Percentiles rank a stretch among this genome's conserved stretches.
Conservation (phyloP, 1,284 basidiomycete species). For the Rhodofomes roseus region DNA sequence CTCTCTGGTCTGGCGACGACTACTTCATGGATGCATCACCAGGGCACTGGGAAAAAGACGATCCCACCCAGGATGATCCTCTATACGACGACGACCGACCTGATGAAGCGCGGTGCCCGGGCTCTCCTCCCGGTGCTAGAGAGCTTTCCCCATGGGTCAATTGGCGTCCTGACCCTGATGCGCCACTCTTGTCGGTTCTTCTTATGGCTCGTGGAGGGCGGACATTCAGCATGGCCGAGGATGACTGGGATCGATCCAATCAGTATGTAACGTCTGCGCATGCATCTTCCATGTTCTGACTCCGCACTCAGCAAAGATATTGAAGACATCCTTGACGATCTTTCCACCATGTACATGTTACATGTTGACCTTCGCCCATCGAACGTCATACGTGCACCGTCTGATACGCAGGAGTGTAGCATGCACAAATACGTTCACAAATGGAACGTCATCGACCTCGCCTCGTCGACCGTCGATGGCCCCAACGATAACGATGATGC, state of each 20-base stretch:
- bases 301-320: neutral
- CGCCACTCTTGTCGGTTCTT: neutral
- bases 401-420: neutral
- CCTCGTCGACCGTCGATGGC: neutral
- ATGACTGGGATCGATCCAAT: neutral
- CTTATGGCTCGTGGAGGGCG: neutral
- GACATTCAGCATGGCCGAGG: neutral
- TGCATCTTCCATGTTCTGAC: neutral
- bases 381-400: neutral
- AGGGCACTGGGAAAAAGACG: neutral
- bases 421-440: neutral
- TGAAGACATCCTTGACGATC: neutral
- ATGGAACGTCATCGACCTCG: neutral
- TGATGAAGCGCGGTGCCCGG: too few relatives aligned
- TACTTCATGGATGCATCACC: neutral
- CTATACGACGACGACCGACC: neutral
- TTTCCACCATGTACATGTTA: neutral
- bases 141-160: neutral
- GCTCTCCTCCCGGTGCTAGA: neutral
- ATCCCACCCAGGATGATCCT: neutral
- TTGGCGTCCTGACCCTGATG: neutral
- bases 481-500: neutral
- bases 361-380: neutral
- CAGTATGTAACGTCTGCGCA: neutral
- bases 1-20: neutral